Percentiles rank a stretch among this genome's conserved stretches.
Conservation (phyloP, 108 stramenopile species). For the Stephanodiscus triporus region DNA sequence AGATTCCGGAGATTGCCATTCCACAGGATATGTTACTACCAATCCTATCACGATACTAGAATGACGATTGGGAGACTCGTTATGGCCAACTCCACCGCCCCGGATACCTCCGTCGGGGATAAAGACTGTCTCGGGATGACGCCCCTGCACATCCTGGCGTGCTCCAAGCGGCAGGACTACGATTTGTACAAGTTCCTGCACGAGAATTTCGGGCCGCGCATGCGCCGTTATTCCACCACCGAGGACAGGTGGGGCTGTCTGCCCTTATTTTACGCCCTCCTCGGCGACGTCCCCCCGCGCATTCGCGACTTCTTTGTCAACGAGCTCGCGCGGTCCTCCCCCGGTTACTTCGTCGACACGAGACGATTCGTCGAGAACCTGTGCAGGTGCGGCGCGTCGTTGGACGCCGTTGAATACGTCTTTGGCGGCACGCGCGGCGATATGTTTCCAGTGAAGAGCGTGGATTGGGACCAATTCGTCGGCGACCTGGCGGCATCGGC, state of each 20-base stretch:
- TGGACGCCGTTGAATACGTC: no score
- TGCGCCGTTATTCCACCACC: background rate
- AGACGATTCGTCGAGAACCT: no score
- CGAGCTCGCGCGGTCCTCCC: background rate
- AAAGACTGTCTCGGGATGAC: constrained; percentile 6
- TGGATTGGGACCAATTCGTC: no score
- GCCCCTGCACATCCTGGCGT: constrained; percentile 10
- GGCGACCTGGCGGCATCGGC: no score
- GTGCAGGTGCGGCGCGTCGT: no score
- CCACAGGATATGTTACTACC: constrained; percentile 1
- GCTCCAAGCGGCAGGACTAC: background rate
- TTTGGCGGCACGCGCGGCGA: no score
- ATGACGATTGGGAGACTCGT: background rate
- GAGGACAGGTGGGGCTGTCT: background rate
- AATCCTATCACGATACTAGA: background rate
- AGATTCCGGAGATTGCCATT: background rate
- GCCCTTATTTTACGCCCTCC: background rate
- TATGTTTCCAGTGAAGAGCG: no score
- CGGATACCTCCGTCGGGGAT: no score
- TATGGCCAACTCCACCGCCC: background rate
- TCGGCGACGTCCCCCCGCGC: background rate
- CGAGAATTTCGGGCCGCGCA: background rate
- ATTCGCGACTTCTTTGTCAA: background rate
- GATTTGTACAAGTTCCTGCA: background rate
- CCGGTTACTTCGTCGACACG: no score